These are phyloP conservation scores for Tolypocladium pustulatum DNA, from an alignment of 2,329 filamentous ascomycete species.

Conservation along the genomic window DNA sequence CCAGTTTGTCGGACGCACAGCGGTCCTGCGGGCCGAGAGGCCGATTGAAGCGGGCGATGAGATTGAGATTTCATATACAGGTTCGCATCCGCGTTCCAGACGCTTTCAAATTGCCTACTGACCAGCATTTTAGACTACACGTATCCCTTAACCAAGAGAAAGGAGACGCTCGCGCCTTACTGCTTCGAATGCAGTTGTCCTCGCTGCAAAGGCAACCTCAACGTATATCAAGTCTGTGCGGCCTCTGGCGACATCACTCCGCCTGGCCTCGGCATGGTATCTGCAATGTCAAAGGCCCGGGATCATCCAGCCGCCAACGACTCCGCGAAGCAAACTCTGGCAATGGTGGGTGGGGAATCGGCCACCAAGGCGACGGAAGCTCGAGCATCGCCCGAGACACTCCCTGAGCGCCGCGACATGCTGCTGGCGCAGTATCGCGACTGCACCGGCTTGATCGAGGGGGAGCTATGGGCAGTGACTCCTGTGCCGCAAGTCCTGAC, in stretches of 20 bases:
- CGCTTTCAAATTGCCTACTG: neutral
- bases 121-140: slow-evolving; percentile 30
- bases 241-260: slow-evolving; percentile 28
- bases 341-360: slow-evolving; percentile 11
- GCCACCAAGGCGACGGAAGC: slow-evolving; percentile 17
- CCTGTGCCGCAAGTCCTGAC: slow-evolving; percentile 34
- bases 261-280: slow-evolving; percentile 34
- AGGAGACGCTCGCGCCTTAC: slow-evolving; percentile 34
- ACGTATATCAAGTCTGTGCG: slow-evolving; percentile 42
- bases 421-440: slow-evolving; percentile 12
- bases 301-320: slow-evolving; percentile 15
- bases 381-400: slow-evolving; percentile 10
- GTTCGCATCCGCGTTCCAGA: slow-evolving; percentile 23
- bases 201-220: slow-evolving; percentile 39
- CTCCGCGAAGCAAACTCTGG: slow-evolving; percentile 6
- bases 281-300: slow-evolving; percentile 22
- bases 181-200: slow-evolving; percentile 41
- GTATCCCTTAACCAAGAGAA: slow-evolving; percentile 30
- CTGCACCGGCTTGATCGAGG: slow-evolving; percentile 13
- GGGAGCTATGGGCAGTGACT: slow-evolving; percentile 35
- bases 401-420: slow-evolving; percentile 13
- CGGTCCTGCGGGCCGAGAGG: slow-evolving; percentile 38
- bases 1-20: slow-evolving; percentile 40
- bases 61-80: slow-evolving; percentile 52
- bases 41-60: slow-evolving; percentile 42